Percentiles rank a stretch among this genome's conserved stretches.
phyloP scores from a whole-genome alignment of 495 filamentous ascomycete species.

The Penicillium herquei region DNA sequence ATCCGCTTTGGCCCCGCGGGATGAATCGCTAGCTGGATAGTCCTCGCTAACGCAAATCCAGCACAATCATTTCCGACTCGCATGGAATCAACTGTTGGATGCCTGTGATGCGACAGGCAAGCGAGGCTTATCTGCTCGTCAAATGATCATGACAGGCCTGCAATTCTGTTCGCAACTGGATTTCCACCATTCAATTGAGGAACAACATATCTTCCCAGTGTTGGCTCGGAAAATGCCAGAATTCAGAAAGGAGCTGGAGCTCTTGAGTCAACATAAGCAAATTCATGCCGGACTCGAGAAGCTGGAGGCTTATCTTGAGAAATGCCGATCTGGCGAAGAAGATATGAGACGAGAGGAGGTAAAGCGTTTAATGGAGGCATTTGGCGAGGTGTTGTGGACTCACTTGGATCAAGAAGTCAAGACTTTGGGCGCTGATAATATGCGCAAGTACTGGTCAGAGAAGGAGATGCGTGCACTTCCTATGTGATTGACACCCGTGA shows the following conservation, averaged over 20 bases:
- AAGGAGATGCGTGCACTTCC: conserved; percentile 74
- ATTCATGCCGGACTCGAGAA: conserved; percentile 81
- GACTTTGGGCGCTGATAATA: conserved; percentile 74
- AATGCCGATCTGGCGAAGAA: conserved; percentile 60
- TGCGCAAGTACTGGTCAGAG: conserved; percentile 78
- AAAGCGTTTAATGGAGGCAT: conserved; percentile 65
- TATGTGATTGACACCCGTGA: conserved; percentile 46
- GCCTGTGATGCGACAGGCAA: conserved; percentile 56
- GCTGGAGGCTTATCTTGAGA: conserved; percentile 64
- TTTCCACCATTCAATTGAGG: conserved; percentile 82
- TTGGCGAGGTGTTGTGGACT: conserved; percentile 65
- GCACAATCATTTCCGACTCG: conserved; percentile 75
- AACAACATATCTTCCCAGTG: conserved; percentile 75
- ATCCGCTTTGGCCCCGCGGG: neutral
- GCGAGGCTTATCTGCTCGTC: conserved; percentile 58
- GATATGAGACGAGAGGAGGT: conserved; percentile 68
- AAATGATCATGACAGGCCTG: conserved; percentile 62
- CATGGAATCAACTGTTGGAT: conserved; percentile 67
- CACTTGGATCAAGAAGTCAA: conserved; percentile 75
- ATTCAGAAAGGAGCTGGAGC: conserved; percentile 63
- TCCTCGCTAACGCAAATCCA: conserved; percentile 22
- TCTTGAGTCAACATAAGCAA: conserved; percentile 73
- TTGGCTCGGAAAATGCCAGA: conserved; percentile 79
- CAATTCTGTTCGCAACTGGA: conserved; percentile 67
- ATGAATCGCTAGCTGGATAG: neutral